phyloP scores from a whole-genome alignment of 176 grass and related monocot genomes.

The Oryza punctata region DNA sequence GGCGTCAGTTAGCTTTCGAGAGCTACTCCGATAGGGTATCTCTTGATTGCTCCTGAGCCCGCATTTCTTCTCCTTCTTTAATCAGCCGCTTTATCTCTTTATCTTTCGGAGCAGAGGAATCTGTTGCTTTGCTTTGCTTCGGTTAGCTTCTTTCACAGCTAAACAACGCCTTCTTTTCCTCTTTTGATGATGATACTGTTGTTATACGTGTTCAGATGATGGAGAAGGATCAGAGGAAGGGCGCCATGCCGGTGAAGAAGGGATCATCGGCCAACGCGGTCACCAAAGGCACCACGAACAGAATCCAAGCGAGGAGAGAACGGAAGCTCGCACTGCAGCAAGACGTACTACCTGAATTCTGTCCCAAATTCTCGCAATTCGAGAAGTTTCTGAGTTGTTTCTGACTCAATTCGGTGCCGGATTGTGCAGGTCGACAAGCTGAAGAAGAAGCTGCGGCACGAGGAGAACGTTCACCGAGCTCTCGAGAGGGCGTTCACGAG shows the following conservation, averaged over 20 bases:
- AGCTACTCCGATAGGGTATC: constrained; percentile 50
- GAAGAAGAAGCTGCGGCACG: constrained; percentile 90
- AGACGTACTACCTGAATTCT: constrained; percentile 64
- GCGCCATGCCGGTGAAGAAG: constrained; percentile 46
- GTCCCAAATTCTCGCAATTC: background rate
- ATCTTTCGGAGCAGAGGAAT: constrained; percentile 40
- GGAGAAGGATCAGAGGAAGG: constrained; percentile 71
- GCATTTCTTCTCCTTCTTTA: constrained; percentile 33
- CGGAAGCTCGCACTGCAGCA: constrained; percentile 89
- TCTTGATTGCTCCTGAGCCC: constrained; percentile 39
- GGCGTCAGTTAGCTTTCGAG: constrained; percentile 42
- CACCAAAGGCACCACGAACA: constrained; percentile 34
- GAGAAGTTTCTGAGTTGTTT: background rate
- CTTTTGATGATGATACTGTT: constrained; percentile 35
- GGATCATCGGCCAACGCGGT: background rate
- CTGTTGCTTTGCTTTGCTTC: constrained; percentile 47
- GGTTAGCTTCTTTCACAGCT: constrained; percentile 45
- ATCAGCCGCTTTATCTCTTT: constrained; percentile 39
- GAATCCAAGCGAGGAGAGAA: constrained; percentile 74
- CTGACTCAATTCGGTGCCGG: constrained; percentile 17
- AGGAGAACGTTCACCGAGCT: constrained; percentile 98
- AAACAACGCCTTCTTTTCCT: constrained; percentile 28
- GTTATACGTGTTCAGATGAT: constrained; percentile 54
- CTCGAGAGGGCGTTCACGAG: constrained; percentile 92
- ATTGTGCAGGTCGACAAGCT: constrained; percentile 90